Conservation (phyloP, 2,329 filamentous ascomycete species). For the Aspergillus caelatus region DNA sequence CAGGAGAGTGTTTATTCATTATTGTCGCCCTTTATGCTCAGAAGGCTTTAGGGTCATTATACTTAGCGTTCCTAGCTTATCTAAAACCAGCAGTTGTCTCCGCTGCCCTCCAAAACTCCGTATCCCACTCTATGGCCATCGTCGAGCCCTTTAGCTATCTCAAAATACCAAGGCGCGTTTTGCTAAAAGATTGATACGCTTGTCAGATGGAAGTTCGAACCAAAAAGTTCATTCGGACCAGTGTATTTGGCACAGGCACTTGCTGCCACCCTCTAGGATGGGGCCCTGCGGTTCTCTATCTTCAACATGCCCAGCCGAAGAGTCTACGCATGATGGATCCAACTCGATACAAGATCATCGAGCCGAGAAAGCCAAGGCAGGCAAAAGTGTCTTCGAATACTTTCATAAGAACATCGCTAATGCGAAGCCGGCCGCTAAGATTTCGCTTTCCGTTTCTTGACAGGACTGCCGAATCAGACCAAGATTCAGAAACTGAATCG, state of each 20-base stretch:
- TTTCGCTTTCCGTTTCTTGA: conserved; percentile 20
- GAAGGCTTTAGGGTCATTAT: not conserved
- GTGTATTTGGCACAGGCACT: conserved; percentile 15
- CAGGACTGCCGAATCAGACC: conserved; percentile 6
- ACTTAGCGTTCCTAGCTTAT: not conserved
- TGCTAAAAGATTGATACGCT: conserved; percentile 18
- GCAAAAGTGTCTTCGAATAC: conserved; percentile 1
- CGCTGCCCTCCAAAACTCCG: not conserved
- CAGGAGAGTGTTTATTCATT: not conserved
- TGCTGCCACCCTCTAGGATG: conserved; percentile 17
- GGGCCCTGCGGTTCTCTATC: conserved; percentile 20
- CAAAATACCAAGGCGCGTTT: conserved; percentile 18
- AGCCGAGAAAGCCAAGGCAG: conserved; percentile 8
- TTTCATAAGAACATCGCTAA: conserved; percentile 9
- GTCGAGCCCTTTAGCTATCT: not conserved
- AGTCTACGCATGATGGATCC: conserved; percentile 2
- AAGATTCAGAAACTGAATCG: not conserved
- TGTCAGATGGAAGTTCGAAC: conserved; percentile 24
- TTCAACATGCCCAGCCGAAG: conserved; percentile 9
- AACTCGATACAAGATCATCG: conserved; percentile 14
- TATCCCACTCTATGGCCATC: not conserved
- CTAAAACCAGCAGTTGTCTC: not conserved
- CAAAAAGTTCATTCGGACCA: conserved; percentile 23
- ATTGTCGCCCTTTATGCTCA: not conserved
- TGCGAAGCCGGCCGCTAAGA: conserved; percentile 15